Base-by-base conservation (phyloP, 129 eudicot species). In the Helichrysum umbraculigerum region DNA sequence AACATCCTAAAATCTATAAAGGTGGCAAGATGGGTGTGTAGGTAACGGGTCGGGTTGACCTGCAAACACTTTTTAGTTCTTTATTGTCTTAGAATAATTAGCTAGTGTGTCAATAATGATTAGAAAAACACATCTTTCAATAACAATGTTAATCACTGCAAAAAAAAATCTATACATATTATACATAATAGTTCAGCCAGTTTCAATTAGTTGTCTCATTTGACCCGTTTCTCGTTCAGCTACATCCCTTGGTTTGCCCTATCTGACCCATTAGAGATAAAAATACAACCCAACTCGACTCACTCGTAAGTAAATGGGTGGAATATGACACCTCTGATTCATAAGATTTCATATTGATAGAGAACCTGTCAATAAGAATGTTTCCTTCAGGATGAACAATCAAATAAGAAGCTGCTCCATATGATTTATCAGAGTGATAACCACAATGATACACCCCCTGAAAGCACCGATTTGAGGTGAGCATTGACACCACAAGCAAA, bases 401-500 rank as follows among this genome's bases (percentile, higher is more conserved):
- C 52, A 90, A 82, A 81, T 90, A 90, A 19, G 96, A 90, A 34
- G 96, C 70, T 59, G 96, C 96, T 47, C 92, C 96, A 76, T 65
- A 87, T 34, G 96, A 85, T 73, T 85, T 90, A 68, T 87, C 86
- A 8, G 96, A 90, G 80, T 90, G 96, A 51, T 87, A 86, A 68
- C 96, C 92, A 82, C 96, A 90, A 76, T 90, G 96, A 82, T 83
- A 90, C 44, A 90, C 85, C 62, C 90, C 96, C 92, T 90, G 72
- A 60, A 68, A 62, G 20, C 34, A 74, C 68, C n/a, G 4, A 28
- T 35, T 47, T 34, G 57, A 72, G 58, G 20, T 78, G n/a, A 60
- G 21, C 50, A 69, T 32, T 60, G 44, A 39, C 70, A 58, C 42
- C 32, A 77, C 20, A 64, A 64, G 62, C 12, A 76, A 52, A 35